A percentile compares a stretch with the other conserved stretches of the same genome.
Evolutionary conservation across 345 rosid species (phyloP).

Genomic region (Erysimum cheiranthoides): DNA sequence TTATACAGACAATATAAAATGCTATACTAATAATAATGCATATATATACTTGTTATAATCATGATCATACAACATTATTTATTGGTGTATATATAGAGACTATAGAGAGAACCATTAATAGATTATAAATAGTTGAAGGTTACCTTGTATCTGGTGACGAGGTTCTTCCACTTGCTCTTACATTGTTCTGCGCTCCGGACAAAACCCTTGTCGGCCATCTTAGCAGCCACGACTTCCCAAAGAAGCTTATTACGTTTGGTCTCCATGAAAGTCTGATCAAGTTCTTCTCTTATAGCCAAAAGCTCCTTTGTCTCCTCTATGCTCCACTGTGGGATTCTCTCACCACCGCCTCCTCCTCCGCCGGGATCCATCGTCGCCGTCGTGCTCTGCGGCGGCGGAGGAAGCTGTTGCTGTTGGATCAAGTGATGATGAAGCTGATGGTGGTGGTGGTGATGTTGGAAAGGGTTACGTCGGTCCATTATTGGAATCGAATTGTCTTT

Average conservation of each 20-base stretch:
- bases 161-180: slow-evolving; percentile 99
- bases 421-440: slow-evolving; percentile 50
- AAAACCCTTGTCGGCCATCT: slow-evolving; percentile 82
- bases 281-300: slow-evolving; percentile 79
- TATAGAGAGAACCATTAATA: slow-evolving; percentile 14
- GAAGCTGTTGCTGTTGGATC: slow-evolving; percentile 54
- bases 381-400: slow-evolving; percentile 52
- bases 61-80: background rate
- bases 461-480: slow-evolving; percentile 65
- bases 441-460: slow-evolving; percentile 52
- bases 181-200: slow-evolving; percentile 95
- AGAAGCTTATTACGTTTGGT: slow-evolving; percentile 88
- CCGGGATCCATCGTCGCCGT: slow-evolving; percentile 36
- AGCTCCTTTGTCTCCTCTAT: slow-evolving; percentile 87
- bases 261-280: slow-evolving; percentile 93
- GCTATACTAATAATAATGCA: slow-evolving; percentile 5
- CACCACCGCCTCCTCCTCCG: slow-evolving; percentile 43
- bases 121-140: slow-evolving; percentile 23
- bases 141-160: slow-evolving; percentile 95
- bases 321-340: slow-evolving; percentile 97
- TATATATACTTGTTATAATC: slow-evolving; percentile 2
- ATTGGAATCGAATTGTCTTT: slow-evolving; percentile 22
- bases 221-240: slow-evolving; percentile 81
- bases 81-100: background rate
- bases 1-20: background rate